Evolutionary conservation across 1,284 basidiomycete genomes (phyloP).

Genomic region (Rhodotorula sp.): DNA sequence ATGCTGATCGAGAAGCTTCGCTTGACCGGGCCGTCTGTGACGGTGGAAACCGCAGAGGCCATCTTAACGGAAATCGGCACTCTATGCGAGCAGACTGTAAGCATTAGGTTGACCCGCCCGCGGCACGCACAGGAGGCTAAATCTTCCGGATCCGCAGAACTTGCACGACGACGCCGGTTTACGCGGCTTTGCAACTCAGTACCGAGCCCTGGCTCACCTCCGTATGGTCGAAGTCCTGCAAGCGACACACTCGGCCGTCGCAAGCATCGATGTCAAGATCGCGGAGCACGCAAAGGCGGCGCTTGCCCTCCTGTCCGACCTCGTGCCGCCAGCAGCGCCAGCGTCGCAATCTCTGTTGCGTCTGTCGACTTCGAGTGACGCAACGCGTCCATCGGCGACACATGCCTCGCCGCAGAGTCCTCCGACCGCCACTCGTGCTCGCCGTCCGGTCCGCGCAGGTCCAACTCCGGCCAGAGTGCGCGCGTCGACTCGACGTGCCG

Average conservation of each 20-base stretch:
- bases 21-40: constrained; percentile 25
- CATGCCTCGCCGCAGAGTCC: not conserved
- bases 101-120: not conserved
- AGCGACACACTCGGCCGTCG: not conserved
- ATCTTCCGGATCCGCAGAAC: constrained; percentile 12
- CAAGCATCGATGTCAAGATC: constrained; percentile 12
- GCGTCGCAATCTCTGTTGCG: constrained; percentile 1
- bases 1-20: constrained; percentile 27
- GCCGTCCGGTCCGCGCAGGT: not conserved
- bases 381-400: not conserved
- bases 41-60: constrained; percentile 39
- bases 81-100: constrained; percentile 15
- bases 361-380: not conserved
- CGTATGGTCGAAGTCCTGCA: constrained; percentile 42
- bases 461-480: constrained; percentile 8
- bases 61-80: constrained; percentile 39
- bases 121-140: not conserved
- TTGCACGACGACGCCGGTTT: constrained; percentile 32
- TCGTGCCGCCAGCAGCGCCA: constrained; percentile 34
- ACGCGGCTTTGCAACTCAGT: constrained; percentile 30
- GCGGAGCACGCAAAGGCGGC: constrained; percentile 43
- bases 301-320: constrained; percentile 41
- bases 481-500: not conserved
- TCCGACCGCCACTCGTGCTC: not conserved
- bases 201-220: constrained; percentile 43